Base-by-base conservation (phyloP, 1,284 basidiomycete species). In the Xerocomus subilludens region DNA sequence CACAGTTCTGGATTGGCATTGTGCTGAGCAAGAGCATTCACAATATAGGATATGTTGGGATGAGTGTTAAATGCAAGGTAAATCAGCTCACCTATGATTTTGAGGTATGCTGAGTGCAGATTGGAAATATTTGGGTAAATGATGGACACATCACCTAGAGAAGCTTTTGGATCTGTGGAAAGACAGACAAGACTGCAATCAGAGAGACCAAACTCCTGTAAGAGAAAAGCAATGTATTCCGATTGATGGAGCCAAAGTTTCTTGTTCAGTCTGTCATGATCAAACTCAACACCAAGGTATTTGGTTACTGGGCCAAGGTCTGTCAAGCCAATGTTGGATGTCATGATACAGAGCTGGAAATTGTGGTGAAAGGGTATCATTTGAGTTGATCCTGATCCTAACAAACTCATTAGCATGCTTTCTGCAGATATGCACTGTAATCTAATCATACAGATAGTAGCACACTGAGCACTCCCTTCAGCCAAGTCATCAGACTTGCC, bases 181-280 rank as follows among this genome's bases (percentile, higher is more conserved):
- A 73, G 55, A 20, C 4, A 6, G 5, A 65, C 47, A 1, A 35
- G 63, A 21, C 60, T 60, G 4, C 56, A 69, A 4, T 16, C 21
- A 0, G n/a, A 4, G 2, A 73, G 38, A 8, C 32, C 32, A 5
- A 69, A 73, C 10, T 73, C 63, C 30, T 42, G 2, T 2, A 65
- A 51, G 8, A 73, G 55, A 5, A 65, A 66, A 1, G 21, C 5
- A 2, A 73, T 73, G 32, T 73, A 72, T 42, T 64, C 51, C 1
- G 20, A 10, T 20, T 72, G 71, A 27, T 68, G 66, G 3, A 75
- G 23, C 72, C 72, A 75, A 0, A 74, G 10, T 9, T 38, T 5
- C 16, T 16, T 42, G 38, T 42, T 42, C 16, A 16, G 16, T 9
- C 38, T 42, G 38, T 42, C 38, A 42, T 42, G 38, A 42, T 42